Percentiles rank a stretch among this genome's conserved stretches.
Evolutionary conservation across 2,329 filamentous ascomycete species (phyloP).

Genomic region (Polychaeton citri): DNA sequence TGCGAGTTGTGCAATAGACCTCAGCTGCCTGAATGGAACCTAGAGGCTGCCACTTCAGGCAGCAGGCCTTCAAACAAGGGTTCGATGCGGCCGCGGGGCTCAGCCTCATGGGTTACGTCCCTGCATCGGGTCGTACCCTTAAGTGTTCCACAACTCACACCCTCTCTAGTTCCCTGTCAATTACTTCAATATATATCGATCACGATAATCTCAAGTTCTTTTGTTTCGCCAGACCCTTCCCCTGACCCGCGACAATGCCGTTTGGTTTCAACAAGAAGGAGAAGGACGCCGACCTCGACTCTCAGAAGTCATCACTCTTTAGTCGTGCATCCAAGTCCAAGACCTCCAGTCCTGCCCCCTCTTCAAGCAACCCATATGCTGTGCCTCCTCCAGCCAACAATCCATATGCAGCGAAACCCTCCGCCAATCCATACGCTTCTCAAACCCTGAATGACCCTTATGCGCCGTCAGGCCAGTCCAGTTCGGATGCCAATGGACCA

Average conservation of each 20-base stretch:
- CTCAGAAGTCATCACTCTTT: conserved; percentile 45
- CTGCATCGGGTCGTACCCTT: no score
- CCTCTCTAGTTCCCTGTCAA: no score
- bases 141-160: no score
- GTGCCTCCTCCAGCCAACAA: conserved; percentile 34
- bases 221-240: neutral
- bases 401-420: conserved; percentile 35
- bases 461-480: conserved; percentile 13
- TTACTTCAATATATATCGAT: no score
- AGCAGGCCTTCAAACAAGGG: no score
- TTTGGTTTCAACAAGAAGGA: conserved; percentile 37
- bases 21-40: no score
- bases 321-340: conserved; percentile 42
- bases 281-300: conserved; percentile 40
- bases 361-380: conserved; percentile 42
- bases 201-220: neutral
- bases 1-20: no score
- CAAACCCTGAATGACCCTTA: conserved; percentile 16
- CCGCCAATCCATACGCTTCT: conserved; percentile 19
- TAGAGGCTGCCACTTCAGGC: no score
- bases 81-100: no score
- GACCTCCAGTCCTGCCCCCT: conserved; percentile 27
- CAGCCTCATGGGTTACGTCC: neutral
- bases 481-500: conserved; percentile 20
- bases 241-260: conserved; percentile 11